Conservation (phyloP, 257 asterid genomes). For the Nicotiana attenuata region DNA sequence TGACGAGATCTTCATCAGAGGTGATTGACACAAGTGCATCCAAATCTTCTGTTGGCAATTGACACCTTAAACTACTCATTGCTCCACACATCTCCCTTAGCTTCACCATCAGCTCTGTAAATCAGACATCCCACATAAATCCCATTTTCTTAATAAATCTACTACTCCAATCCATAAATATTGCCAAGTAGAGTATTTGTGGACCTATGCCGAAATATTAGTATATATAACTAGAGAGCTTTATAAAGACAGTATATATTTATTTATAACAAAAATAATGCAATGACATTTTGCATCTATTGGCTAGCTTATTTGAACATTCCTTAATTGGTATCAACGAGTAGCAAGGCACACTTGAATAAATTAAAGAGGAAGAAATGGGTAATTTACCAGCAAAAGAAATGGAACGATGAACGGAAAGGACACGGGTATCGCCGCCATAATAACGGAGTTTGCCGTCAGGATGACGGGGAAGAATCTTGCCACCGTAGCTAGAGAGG, state of each 20-base stretch:
- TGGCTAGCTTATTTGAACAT: no score
- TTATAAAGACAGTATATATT: no score
- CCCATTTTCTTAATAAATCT: not conserved
- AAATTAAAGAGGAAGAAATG: no score
- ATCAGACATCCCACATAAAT: not conserved
- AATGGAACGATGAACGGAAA: slow-evolving; percentile 54
- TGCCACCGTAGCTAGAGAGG: slow-evolving; percentile 80
- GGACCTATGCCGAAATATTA: no score
- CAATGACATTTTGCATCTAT: not conserved
- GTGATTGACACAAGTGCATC: slow-evolving; percentile 74
- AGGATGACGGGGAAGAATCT: slow-evolving; percentile 70
- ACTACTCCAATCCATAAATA: no score
- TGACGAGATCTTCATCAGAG: slow-evolving; percentile 65
- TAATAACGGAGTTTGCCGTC: slow-evolving; percentile 86
- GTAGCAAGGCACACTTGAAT: no score
- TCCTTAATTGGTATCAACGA: no score
- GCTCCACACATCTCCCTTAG: slow-evolving; percentile 58
- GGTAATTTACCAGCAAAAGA: slow-evolving; percentile 47
- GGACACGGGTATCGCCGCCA: slow-evolving; percentile 82
- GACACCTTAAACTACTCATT: slow-evolving; percentile 55
- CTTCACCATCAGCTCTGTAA: slow-evolving; percentile 60
- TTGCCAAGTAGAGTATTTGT: no score
- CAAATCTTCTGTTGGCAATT: slow-evolving; percentile 65
- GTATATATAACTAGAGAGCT: no score
- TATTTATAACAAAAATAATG: no score